Evolutionary conservation across 805 yeast species (phyloP).

Genomic region (Teunomyces funiuensis): DNA sequence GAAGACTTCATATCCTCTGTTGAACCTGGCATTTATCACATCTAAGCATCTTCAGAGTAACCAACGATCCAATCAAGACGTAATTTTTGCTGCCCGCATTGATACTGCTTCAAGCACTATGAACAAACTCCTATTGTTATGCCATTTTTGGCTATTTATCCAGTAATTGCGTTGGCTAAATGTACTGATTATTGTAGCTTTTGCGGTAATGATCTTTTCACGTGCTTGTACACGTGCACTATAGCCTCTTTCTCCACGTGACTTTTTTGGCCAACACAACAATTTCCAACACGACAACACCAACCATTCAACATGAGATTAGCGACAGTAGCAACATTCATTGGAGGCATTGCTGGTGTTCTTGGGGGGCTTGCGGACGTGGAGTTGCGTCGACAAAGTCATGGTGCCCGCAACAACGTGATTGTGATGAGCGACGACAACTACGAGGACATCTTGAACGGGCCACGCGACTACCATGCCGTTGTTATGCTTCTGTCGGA

Average conservation of each 20-base stretch:
- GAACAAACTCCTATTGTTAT: too few relatives aligned
- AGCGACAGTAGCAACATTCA: conserved; percentile 8
- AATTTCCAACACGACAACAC: background rate
- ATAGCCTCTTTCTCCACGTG: background rate
- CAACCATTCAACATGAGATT: background rate
- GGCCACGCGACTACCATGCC: conserved; percentile 69
- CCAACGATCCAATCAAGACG: too few relatives aligned
- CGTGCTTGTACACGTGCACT: background rate
- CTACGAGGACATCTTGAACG: conserved; percentile 54
- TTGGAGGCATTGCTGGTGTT: conserved; percentile 15
- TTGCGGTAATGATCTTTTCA: too few relatives aligned
- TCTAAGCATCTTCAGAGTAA: too few relatives aligned
- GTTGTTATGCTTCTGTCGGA: conserved; percentile 72
- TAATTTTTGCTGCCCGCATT: too few relatives aligned
- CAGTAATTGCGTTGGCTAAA: too few relatives aligned
- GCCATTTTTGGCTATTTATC: too few relatives aligned
- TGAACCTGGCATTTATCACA: too few relatives aligned
- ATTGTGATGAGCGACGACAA: conserved; percentile 50
- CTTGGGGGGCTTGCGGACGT: conserved; percentile 24
- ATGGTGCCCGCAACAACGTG: conserved; percentile 18
- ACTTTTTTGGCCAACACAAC: background rate
- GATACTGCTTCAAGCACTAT: too few relatives aligned
- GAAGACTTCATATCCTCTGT: too few relatives aligned
- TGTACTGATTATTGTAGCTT: too few relatives aligned
- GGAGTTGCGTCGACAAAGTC: conserved; percentile 21